A percentile compares a stretch with the other conserved stretches of the same genome.
Conservation (phyloP, 257 asterid species). For the Handroanthus guayacan region DNA sequence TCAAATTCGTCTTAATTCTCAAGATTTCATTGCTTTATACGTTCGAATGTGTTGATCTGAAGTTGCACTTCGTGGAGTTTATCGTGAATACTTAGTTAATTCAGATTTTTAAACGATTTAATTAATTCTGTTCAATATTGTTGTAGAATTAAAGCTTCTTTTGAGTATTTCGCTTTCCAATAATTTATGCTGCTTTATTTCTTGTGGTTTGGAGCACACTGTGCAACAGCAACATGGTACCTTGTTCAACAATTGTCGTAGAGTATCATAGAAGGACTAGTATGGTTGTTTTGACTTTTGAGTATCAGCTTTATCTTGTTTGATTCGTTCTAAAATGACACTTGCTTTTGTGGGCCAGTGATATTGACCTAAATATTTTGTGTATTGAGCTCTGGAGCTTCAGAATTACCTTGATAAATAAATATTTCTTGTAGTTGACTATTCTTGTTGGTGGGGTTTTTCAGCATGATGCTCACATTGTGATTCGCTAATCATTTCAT, state of each 20-base stretch:
- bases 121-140: neutral
- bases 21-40: neutral
- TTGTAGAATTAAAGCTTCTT: neutral
- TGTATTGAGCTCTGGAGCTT: neutral
- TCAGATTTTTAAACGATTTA: neutral
- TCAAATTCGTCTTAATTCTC: neutral
- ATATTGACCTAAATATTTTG: slow-evolving; percentile 6
- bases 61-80: slow-evolving; percentile 12
- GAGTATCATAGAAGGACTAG: neutral
- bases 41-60: slow-evolving; percentile 14
- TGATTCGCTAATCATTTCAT: neutral
- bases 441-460: neutral
- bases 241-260: neutral
- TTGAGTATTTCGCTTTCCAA: neutral
- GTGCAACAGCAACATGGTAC: neutral
- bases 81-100: neutral
- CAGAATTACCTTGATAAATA: neutral
- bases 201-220: slow-evolving; percentile 17
- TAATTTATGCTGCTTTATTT: slow-evolving; percentile 4
- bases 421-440: neutral
- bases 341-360: neutral
- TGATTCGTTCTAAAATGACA: neutral
- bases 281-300: neutral
- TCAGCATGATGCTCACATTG: neutral
- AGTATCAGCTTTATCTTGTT: slow-evolving; percentile 22